Evolutionary conservation across 2,329 filamentous ascomycete genomes (phyloP).

Genomic region (Sclerotinia borealis): DNA sequence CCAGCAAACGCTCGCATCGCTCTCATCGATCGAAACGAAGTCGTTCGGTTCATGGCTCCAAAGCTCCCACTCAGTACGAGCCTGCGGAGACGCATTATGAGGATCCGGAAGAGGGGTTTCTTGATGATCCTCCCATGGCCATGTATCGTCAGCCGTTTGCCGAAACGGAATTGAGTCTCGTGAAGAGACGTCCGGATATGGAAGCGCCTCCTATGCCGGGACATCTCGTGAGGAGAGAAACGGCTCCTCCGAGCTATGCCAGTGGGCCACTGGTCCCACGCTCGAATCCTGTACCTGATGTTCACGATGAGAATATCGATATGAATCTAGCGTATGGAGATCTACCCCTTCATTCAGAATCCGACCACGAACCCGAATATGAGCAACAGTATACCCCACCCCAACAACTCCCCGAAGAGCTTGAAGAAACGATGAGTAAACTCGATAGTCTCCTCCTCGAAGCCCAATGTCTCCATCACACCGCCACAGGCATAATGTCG

Average conservation of each 20-base stretch:
- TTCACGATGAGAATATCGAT: conserved; percentile 53
- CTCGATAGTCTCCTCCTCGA: conserved; percentile 78
- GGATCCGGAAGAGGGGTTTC: not conserved
- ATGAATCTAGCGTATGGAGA: conserved; percentile 91
- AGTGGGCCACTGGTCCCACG: conserved; percentile 10
- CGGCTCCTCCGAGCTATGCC: not conserved
- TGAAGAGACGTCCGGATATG: conserved; percentile 25
- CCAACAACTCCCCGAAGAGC: conserved; percentile 46
- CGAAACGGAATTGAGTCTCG: conserved; percentile 13
- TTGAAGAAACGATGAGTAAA: conserved; percentile 63
- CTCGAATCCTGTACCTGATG: conserved; percentile 20
- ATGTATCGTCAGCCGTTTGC: conserved; percentile 23
- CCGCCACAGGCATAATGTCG: conserved; percentile 73
- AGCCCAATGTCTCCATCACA: conserved; percentile 81
- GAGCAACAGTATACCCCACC: conserved; percentile 40
- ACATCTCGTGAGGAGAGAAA: conserved; percentile 2
- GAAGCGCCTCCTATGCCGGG: conserved; percentile 5
- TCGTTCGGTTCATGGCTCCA: conserved; percentile 1
- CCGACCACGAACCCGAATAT: conserved; percentile 15
- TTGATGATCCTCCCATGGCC: not conserved
- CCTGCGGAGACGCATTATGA: conserved; percentile 16
- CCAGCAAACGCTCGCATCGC: conserved; percentile 14
- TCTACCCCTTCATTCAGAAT: conserved; percentile 55
- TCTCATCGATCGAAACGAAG: conserved; percentile 11
- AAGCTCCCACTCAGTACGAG: conserved; percentile 14